Base-by-base conservation (phyloP, 192 early-diverging fungal genomes). In the Coemansia sp. region DNA sequence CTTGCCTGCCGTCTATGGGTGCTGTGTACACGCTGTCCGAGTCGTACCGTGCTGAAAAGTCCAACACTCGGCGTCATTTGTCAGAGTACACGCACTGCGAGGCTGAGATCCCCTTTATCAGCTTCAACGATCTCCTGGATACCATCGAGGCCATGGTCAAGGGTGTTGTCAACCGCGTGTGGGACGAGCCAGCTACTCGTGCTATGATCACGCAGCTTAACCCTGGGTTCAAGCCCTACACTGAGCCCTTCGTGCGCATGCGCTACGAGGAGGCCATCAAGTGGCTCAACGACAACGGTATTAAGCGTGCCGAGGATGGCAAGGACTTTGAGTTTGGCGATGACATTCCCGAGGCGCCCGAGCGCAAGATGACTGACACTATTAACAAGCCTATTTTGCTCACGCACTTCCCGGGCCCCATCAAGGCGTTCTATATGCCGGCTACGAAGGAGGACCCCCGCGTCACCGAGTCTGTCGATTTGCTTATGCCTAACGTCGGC, bases 371-470 rank as follows among this genome's bases (percentile, higher is more conserved):
- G 98, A 99, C 97, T n/a, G 96, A 99, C 82, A 87, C 94, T 55
- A 98, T 99, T 74, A 86, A 86, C 77, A 89, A 91, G 70, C 98
- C 98, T 34, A 98, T 99, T 66, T 86, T 99, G 71, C 85, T 99
- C 50, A 93, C 91, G 77, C 89, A 91, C 50, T 99, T 99, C 90
- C 98, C 98, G n/a, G 91, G 87, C 31, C 92, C 96, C 55, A 96
- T 98, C 84, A 99, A 99, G 90, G 85, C 90, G 5, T 99, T 99
- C 90, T 99, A 99, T 85, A 99, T 99, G 98, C 96, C 97, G 83
- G 84, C 90, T 38, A 93, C 91, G 74, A 78, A 85, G 59, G 91
- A 94, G 11, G 93, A 99, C 72, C 75, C 69, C 10, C 79, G 89
- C 15, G 87, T 98, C 51, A 99, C 98, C 7, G 98, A 99, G 84